Percentiles rank a stretch among this genome's conserved stretches.
phyloP scores from a whole-genome alignment of 1,284 basidiomycete species.

The Boletellus dicymbophilus region DNA sequence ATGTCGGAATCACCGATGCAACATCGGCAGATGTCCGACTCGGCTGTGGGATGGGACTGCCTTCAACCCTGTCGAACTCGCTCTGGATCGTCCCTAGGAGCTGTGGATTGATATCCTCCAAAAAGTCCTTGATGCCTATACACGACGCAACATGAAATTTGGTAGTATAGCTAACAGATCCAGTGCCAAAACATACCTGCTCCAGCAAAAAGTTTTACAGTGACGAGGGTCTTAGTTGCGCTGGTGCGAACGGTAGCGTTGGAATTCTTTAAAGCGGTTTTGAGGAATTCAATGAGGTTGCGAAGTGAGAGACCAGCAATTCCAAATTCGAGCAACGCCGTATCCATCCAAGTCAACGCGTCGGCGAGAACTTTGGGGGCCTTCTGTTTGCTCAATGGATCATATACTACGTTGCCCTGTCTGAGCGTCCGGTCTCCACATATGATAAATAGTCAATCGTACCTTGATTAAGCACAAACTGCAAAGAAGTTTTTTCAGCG shows the following conservation, averaged over 20 bases:
- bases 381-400: constrained; percentile 91
- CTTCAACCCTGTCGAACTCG: constrained; percentile 96
- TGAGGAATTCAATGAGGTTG: constrained; percentile 89
- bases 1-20: constrained; percentile 45
- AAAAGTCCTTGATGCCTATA: constrained; percentile 85
- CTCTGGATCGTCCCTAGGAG: constrained; percentile 87
- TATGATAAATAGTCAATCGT: constrained; percentile 23
- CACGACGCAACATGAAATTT: constrained; percentile 1
- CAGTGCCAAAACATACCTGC: constrained; percentile 56
- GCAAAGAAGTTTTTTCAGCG: constrained; percentile 92
- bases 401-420: constrained; percentile 66
- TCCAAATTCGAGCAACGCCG: constrained; percentile 91
- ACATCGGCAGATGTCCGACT: constrained; percentile 78
- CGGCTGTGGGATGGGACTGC: constrained; percentile 79
- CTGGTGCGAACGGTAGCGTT: constrained; percentile 94
- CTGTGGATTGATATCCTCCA: constrained; percentile 95
- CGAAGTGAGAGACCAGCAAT: constrained; percentile 85
- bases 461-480: constrained; percentile 95
- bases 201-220: constrained; percentile 91
- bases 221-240: constrained; percentile 94
- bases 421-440: constrained; percentile 13
- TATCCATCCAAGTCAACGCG: constrained; percentile 88
- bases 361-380: constrained; percentile 98
- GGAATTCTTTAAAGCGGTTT: constrained; percentile 87
- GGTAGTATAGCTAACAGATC: neutral